Conservation (phyloP, 352 stramenopile species). For the Blastocystis sp. region DNA sequence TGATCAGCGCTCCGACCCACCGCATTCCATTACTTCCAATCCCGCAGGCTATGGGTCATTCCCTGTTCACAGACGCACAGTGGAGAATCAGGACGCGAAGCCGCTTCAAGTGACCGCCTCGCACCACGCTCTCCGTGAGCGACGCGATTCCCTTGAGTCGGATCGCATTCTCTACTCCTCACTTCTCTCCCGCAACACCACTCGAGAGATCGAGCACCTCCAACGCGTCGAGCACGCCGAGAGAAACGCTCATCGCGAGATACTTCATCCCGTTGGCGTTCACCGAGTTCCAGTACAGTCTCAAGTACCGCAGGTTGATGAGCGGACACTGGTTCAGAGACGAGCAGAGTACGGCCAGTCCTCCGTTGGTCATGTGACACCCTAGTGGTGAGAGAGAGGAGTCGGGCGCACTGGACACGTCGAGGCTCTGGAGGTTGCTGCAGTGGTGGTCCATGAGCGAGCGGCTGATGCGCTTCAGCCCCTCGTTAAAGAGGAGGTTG, state of each 20-base stretch:
- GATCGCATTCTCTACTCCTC: constrained; percentile 13
- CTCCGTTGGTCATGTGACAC: constrained; percentile 43
- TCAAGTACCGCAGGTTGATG: constrained; percentile 30
- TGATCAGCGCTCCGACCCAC: constrained; percentile 5
- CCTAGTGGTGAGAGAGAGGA: not conserved
- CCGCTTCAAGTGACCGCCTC: constrained; percentile 17
- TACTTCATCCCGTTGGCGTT: constrained; percentile 19
- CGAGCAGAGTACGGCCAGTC: constrained; percentile 12
- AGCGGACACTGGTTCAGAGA: constrained; percentile 48
- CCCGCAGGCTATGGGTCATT: constrained; percentile 9
- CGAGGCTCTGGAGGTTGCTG: constrained; percentile 46
- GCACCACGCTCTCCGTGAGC: constrained; percentile 56
- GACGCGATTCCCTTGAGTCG: constrained; percentile 7
- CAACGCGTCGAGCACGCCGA: constrained; percentile 41
- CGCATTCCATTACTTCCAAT: constrained; percentile 35
- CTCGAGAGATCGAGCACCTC: constrained; percentile 54
- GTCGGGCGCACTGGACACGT: constrained; percentile 14
- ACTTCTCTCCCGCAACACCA: not conserved
- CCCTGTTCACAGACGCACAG: not conserved
- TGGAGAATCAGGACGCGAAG: constrained; percentile 44
- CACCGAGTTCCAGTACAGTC: constrained; percentile 64
- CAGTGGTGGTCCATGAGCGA: constrained; percentile 36
- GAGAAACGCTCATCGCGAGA: constrained; percentile 21
- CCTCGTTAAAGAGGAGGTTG: constrained; percentile 55
- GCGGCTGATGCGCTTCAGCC: constrained; percentile 23